Percentiles rank a stretch among this genome's conserved stretches.
Evolutionary conservation across 805 yeast genomes (phyloP).

Genomic region (Yueomyces sp.): DNA sequence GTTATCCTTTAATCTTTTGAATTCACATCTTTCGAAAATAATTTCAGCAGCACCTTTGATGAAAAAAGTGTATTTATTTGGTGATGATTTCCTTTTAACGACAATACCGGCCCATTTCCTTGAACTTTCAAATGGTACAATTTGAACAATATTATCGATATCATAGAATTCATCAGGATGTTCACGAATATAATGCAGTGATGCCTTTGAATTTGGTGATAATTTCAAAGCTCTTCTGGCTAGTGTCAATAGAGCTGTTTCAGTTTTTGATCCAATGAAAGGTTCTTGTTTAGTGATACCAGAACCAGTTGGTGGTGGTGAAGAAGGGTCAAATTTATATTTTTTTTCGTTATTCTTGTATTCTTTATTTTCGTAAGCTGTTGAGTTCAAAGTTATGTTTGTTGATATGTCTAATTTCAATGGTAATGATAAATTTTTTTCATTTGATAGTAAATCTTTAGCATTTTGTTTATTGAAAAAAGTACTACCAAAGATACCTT

Average conservation of each 20-base stretch:
- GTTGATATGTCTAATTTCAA: slow-evolving; percentile 25
- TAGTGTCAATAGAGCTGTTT: slow-evolving; percentile 67
- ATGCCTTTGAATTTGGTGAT: slow-evolving; percentile 10
- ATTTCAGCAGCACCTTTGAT: slow-evolving; percentile 95
- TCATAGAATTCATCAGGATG: slow-evolving; percentile 17
- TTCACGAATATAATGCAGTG: slow-evolving; percentile 34
- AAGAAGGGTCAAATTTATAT: neutral
- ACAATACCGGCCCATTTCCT: slow-evolving; percentile 89
- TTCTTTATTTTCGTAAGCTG: slow-evolving; percentile 71
- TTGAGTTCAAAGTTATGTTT: slow-evolving; percentile 67
- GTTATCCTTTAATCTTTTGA: slow-evolving; percentile 23
- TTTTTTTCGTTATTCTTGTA: neutral
- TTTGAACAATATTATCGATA: slow-evolving; percentile 40
- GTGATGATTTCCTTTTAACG: slow-evolving; percentile 30
- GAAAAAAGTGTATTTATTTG: slow-evolving; percentile 37
- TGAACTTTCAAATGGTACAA: slow-evolving; percentile 82
- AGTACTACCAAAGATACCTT: slow-evolving; percentile 50
- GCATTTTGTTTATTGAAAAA: slow-evolving; percentile 36
- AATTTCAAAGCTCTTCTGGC: slow-evolving; percentile 46
- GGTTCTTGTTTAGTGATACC: slow-evolving; percentile 33
- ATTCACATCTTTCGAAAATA: slow-evolving; percentile 47
- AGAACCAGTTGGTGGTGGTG: neutral
- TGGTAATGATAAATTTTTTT: slow-evolving; percentile 5
- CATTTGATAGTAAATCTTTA: slow-evolving; percentile 3
- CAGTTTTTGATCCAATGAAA: slow-evolving; percentile 88